These are phyloP conservation scores for Infundibulicybe gibba DNA, from an alignment of 768 basidiomycete genomes.

Conservation along the genomic window DNA sequence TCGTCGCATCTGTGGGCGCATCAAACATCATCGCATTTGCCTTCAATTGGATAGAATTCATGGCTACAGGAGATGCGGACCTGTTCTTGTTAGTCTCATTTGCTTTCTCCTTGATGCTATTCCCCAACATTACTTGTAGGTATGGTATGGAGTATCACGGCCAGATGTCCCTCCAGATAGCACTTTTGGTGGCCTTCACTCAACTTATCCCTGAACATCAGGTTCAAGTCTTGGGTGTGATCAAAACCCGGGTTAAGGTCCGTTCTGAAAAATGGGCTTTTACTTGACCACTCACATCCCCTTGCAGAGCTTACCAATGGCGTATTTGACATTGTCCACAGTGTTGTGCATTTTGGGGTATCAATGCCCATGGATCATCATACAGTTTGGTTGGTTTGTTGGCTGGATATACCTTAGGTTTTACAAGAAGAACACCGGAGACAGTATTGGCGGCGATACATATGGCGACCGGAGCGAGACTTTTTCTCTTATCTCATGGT, in stretches of 20 bases:
- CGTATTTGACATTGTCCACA: constrained; percentile 86
- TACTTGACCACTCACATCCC: background rate
- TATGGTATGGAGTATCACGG: constrained; percentile 91
- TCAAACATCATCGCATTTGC: constrained; percentile 89
- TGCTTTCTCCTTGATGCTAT: constrained; percentile 3
- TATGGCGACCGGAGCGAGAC: constrained; percentile 97
- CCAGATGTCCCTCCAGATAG: constrained; percentile 87
- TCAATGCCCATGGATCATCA: constrained; percentile 88
- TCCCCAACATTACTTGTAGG: constrained; percentile 34
- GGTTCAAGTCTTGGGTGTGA: constrained; percentile 83
- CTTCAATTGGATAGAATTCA: constrained; percentile 86
- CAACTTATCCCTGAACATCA: constrained; percentile 98
- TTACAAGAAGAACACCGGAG: constrained; percentile 83
- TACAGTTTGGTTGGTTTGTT: constrained; percentile 99
- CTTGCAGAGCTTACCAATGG: constrained; percentile 87
- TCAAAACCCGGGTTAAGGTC: constrained; percentile 90
- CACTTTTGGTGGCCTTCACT: constrained; percentile 92
- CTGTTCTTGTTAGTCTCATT: constrained; percentile 66
- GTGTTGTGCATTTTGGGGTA: constrained; percentile 79
- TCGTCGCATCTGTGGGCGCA: constrained; percentile 67
- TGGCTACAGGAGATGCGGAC: constrained; percentile 65
- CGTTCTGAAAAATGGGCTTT: constrained; percentile 8
- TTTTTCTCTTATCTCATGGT: constrained; percentile 93
- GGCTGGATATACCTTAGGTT: constrained; percentile 95
- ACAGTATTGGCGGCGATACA: constrained; percentile 60